Base-by-base conservation (phyloP, 176 grass and related monocot species). In the Bromus sterilis region DNA sequence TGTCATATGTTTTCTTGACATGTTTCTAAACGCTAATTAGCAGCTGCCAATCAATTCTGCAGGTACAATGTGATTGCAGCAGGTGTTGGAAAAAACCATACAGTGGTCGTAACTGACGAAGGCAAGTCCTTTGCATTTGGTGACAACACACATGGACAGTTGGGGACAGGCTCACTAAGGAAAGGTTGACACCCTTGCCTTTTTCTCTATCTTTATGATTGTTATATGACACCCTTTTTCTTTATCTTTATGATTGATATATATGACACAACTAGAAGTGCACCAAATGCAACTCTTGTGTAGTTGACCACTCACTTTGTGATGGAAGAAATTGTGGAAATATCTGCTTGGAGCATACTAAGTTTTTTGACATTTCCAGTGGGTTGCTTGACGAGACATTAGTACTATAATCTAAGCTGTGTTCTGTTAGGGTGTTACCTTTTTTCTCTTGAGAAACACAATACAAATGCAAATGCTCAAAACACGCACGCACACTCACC, bases 91-190 rank as follows among this genome's bases (percentile, higher is more conserved):
- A 95, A 79, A 85, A 93, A 90, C 40, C 96, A 99, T 80, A 90
- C 96, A 21, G 89, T 95, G 7, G 83, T 99, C 66, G 80, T 99
- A 79, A 93, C 91, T 59, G 82, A 93, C 29, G 89, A 99, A 7
- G 82, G 91, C 14, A 93, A 91, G 87, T 95, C 96, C 2, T 83
- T 99, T 29, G 91, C 96, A 55, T 95, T 99, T 67, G 96, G 96
- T 56, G 61, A 91, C 78, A 99, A 99, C 85, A 99, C 95, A 63
- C 77, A 90, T 25, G 96, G 96, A 23, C 96, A 99, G 69, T 53
- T 99, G 76, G 96, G 96, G 13, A 90, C 87, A 1, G 91, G 91
- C 84, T 95, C 93, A 46, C 61, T 76, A 53, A 93, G 82, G 46
- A 99, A 72, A n/a, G 93, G 93, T 99, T 56, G 57, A 76, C 74